Base-by-base conservation (phyloP, 306 rosid genomes). In the Cyclanthera cordifolia region DNA sequence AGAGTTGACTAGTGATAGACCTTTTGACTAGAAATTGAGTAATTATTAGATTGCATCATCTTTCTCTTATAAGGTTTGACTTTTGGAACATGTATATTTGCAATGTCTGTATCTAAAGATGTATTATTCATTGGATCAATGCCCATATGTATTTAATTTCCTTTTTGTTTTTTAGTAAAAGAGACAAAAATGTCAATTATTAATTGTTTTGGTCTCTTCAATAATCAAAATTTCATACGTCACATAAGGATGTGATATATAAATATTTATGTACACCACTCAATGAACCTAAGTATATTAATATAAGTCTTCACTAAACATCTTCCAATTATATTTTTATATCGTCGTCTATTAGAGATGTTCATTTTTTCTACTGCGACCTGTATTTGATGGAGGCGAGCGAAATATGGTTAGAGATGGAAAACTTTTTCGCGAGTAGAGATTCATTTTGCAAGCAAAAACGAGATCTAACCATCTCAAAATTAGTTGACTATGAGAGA, bases 61-160 rank as follows among this genome's bases (percentile, higher is more conserved):
- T 55, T 25, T 10, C 5, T 39, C 27, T 20, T 25, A 14, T 28
- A 59, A 32, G 66, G 50, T 61, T 61, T 61, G 69, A 61, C 69
- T 34, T 61, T 61, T 61, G 69, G 4, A 37, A 17, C 25, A n/a
- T 34, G 25, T 39, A 37, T 61, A 37, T 61, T 30, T 61, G 16
- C 21, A 59, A 58, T 34, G 69, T 20, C 50, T 10, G 30, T 39
- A 61, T 61, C 50, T 39, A 61, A 4, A 39, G 28, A 39, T 39
- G 50, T 8, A 20, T 9, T 8, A 39, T 41, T 39, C 12, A 61
- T 61, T 61, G 50, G 50, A 39, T 9, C 30, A 61, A 61, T 28
- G 51, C 30, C 48, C 50, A 61, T 61, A 41, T 61, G 69, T 39
- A 39, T 61, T 61, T 61, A 61, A 61, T 61, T 61, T 41, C 6